Evolutionary conservation across 2,329 filamentous ascomycete genomes (phyloP).

Genomic region (Fusarium chaquense): DNA sequence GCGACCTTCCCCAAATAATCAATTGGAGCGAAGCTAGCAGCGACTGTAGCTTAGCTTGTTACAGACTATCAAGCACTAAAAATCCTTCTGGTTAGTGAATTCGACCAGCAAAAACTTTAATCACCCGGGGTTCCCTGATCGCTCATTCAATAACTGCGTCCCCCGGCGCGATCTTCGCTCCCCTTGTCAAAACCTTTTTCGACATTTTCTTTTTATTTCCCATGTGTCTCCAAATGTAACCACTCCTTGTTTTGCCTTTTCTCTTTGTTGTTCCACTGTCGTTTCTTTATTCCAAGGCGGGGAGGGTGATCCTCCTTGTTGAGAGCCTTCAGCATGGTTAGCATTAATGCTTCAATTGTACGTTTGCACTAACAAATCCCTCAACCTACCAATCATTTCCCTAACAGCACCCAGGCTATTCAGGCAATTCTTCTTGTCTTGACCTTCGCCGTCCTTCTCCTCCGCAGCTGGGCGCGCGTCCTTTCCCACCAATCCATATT

Average conservation of each 20-base stretch:
- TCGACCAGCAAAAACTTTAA: background rate
- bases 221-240: background rate
- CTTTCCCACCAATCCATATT: slow-evolving; percentile 3
- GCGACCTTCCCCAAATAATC: background rate
- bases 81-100: background rate
- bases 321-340: background rate
- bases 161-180: background rate
- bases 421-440: slow-evolving; percentile 13
- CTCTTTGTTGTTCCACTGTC: background rate
- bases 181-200: background rate
- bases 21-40: background rate
- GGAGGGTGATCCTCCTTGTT: background rate
- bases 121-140: background rate
- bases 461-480: slow-evolving; percentile 4
- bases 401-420: background rate
- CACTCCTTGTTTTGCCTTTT: background rate
- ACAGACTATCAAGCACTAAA: background rate
- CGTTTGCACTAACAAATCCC: background rate
- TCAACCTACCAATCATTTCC: background rate
- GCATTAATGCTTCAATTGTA: background rate
- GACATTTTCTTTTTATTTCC: background rate
- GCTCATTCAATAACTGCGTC: background rate
- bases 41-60: background rate
- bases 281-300: background rate
- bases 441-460: background rate